phyloP scores from a whole-genome alignment of 2,329 filamentous ascomycete genomes.

The Cordyceps javanica region DNA sequence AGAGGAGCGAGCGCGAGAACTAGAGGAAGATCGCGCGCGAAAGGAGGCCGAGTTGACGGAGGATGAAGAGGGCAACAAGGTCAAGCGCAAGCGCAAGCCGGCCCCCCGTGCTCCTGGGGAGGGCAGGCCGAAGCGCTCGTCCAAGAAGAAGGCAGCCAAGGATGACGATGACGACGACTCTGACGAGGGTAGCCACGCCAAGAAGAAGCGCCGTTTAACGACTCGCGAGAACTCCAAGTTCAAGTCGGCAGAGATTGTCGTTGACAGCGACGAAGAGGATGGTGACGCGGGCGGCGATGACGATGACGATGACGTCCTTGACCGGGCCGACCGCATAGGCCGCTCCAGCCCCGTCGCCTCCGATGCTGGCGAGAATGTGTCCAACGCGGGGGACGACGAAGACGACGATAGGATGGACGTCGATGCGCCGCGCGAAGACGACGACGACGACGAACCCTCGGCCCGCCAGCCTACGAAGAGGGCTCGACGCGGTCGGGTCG shows the following conservation, averaged over 20 bases:
- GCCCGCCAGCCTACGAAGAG: slow-evolving; percentile 39
- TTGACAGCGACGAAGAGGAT: slow-evolving; percentile 62
- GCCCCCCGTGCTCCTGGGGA: slow-evolving; percentile 33
- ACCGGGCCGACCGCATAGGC: slow-evolving; percentile 39
- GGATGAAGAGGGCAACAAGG: slow-evolving; percentile 72
- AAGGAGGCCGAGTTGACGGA: slow-evolving; percentile 71
- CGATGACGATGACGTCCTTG: slow-evolving; percentile 36
- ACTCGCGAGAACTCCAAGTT: slow-evolving; percentile 57
- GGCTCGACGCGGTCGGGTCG: slow-evolving; percentile 43
- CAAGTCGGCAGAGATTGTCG: slow-evolving; percentile 80
- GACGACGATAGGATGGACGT: slow-evolving; percentile 46
- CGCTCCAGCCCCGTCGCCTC: slow-evolving; percentile 30
- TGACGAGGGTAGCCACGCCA: slow-evolving; percentile 41
- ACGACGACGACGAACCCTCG: slow-evolving; percentile 38
- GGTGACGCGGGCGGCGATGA: slow-evolving; percentile 16
- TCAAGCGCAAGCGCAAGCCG: slow-evolving; percentile 68
- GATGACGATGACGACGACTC: slow-evolving; percentile 37
- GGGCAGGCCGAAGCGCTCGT: slow-evolving; percentile 35
- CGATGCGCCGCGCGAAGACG: slow-evolving; percentile 32
- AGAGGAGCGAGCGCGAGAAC: slow-evolving; percentile 66
- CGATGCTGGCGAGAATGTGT: slow-evolving; percentile 19
- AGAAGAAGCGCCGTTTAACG: slow-evolving; percentile 55
- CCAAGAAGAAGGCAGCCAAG: slow-evolving; percentile 39
- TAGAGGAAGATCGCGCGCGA: slow-evolving; percentile 36
- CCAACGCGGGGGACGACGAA: slow-evolving; percentile 29